These are phyloP conservation scores for Saccharata proteae DNA, from an alignment of 2,329 filamentous ascomycete species.

Conservation along the genomic window DNA sequence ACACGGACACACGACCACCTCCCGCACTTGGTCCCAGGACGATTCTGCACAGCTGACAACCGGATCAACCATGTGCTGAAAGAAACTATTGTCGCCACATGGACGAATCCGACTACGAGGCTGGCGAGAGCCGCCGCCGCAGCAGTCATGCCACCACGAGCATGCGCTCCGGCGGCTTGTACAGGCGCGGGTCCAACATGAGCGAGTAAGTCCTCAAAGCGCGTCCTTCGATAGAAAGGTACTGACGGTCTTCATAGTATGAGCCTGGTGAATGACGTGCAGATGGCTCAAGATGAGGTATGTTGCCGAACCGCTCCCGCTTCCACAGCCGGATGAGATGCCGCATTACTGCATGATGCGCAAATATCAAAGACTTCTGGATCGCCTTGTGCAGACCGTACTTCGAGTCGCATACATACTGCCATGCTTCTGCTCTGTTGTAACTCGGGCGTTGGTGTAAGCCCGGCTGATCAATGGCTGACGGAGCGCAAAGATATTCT, in stretches of 20 bases:
- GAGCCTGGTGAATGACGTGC: conserved; percentile 88
- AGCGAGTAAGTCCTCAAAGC: conserved; percentile 46
- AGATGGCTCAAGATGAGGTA: conserved; percentile 96
- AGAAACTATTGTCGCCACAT: conserved; percentile 6
- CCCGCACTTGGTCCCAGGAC: no score
- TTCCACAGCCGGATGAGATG: not conserved
- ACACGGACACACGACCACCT: no score
- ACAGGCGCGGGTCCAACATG: conserved; percentile 56
- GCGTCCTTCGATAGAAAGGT: not conserved
- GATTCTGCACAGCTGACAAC: no score
- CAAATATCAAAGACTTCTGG: no score
- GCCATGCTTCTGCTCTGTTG: not conserved
- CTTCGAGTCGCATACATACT: not conserved
- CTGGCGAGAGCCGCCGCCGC: conserved; percentile 16
- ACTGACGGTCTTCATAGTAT: conserved; percentile 26
- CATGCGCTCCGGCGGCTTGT: conserved; percentile 33
- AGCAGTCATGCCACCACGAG: conserved; percentile 11
- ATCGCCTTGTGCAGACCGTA: no score
- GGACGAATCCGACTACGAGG: conserved; percentile 9
- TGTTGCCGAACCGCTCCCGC: conserved; percentile 9
- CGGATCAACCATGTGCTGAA: conserved; percentile 7
- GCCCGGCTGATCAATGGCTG: conserved; percentile 6
- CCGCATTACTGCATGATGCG: not conserved
- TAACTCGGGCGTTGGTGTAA: no score
- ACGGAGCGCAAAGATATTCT: conserved; percentile 51